Percentiles rank a stretch among this genome's conserved stretches.
Evolutionary conservation across 805 yeast species (phyloP).

Genomic region (Nakazawaea laoshanensis): DNA sequence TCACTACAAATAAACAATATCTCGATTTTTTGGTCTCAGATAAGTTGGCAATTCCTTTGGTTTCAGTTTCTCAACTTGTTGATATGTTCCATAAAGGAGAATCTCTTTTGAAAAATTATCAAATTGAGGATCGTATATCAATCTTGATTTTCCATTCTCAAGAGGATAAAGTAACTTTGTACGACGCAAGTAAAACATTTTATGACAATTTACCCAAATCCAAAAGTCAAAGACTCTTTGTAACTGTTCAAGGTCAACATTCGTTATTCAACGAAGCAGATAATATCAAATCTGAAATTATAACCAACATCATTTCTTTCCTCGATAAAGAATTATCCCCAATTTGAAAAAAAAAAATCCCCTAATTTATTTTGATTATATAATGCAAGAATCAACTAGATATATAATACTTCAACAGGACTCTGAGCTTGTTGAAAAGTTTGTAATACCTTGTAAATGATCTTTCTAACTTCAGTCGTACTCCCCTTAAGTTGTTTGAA

Average conservation of each 20-base stretch:
- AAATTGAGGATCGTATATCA: slow-evolving; percentile 31
- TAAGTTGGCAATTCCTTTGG: slow-evolving; percentile 36
- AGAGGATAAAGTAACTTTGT: slow-evolving; percentile 50
- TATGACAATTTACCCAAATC: slow-evolving; percentile 18
- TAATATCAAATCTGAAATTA: slow-evolving; percentile 26
- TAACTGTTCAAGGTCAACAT: slow-evolving; percentile 30
- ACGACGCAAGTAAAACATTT: slow-evolving; percentile 37
- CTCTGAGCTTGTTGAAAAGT: no score
- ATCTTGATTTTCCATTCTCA: slow-evolving; percentile 54
- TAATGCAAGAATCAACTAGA: no score
- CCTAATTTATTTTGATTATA: no score
- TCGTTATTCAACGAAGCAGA: slow-evolving; percentile 38
- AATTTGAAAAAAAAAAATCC: no score
- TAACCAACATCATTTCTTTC: slow-evolving; percentile 30
- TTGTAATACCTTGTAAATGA: no score
- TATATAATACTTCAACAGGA: no score
- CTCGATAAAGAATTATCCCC: slow-evolving; percentile 16
- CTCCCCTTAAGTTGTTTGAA: no score
- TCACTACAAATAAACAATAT: slow-evolving; percentile 43
- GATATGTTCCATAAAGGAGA: slow-evolving; percentile 63
- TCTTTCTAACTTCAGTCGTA: no score
- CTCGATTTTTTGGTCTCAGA: slow-evolving; percentile 33
- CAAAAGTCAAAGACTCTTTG: slow-evolving; percentile 19
- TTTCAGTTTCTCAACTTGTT: slow-evolving; percentile 43
- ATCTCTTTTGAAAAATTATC: slow-evolving; percentile 30